Percentiles rank a stretch among this genome's conserved stretches.
Evolutionary conservation across 768 basidiomycete species (phyloP).

Genomic region (Suillus bovinus): DNA sequence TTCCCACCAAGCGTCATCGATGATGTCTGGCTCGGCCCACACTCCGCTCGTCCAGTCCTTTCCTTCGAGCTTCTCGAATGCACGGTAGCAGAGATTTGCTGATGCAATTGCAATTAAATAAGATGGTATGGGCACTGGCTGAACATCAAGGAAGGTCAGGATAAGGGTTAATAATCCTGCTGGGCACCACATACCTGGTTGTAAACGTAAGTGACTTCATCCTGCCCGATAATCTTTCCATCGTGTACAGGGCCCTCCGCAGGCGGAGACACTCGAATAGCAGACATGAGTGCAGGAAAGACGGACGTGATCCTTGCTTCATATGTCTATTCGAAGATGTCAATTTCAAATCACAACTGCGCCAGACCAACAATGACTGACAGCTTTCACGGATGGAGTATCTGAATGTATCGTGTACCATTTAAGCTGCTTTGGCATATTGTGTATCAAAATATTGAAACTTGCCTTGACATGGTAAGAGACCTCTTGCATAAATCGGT

Average conservation of each 20-base stretch:
- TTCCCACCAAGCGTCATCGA: constrained; percentile 81
- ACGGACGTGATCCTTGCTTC: constrained; percentile 72
- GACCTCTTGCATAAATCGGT: constrained; percentile 82
- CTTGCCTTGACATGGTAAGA: constrained; percentile 78
- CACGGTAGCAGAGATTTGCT: constrained; percentile 75
- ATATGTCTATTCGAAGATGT: constrained; percentile 60
- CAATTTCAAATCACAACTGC: background rate
- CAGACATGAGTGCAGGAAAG: constrained; percentile 88
- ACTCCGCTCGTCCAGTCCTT: constrained; percentile 81
- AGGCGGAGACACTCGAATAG: constrained; percentile 75
- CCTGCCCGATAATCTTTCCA: constrained; percentile 73
- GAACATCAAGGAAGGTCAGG: background rate
- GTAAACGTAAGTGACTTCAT: constrained; percentile 73
- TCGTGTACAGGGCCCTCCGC: constrained; percentile 68
- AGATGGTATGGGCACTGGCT: constrained; percentile 85
- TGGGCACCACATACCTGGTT: constrained; percentile 57
- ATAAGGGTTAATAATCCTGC: background rate
- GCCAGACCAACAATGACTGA: constrained; percentile 32
- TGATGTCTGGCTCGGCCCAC: constrained; percentile 87
- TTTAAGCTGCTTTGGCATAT: too few relatives aligned
- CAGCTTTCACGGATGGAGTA: constrained; percentile 84
- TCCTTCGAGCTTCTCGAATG: constrained; percentile 59
- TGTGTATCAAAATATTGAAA: background rate
- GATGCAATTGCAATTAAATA: constrained; percentile 93
- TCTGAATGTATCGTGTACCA: constrained; percentile 43